Evolutionary conservation across 1,284 basidiomycete species (phyloP).

Genomic region (Cystobasidium sp.): DNA sequence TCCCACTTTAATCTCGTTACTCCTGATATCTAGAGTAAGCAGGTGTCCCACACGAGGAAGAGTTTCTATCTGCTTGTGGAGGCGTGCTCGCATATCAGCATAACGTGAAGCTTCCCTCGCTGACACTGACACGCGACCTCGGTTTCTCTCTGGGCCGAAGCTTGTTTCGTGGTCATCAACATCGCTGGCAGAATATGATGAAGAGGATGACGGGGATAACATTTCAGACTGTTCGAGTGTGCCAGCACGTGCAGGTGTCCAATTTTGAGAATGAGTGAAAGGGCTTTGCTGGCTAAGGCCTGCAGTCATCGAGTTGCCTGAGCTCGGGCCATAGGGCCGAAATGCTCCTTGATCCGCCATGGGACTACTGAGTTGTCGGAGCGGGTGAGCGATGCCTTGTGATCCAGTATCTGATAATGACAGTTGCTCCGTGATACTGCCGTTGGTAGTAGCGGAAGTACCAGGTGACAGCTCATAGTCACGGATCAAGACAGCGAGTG

Average conservation of each 20-base stretch:
- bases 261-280: background rate
- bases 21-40: constrained; percentile 84
- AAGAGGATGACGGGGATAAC: background rate
- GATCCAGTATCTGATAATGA: no score
- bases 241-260: background rate
- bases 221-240: background rate
- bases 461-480: constrained; percentile 80
- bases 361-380: background rate
- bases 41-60: constrained; percentile 82
- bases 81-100: constrained; percentile 28
- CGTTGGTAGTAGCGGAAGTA: background rate
- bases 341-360: background rate
- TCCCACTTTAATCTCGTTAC: constrained; percentile 85
- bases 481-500: constrained; percentile 90
- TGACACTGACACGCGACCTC: constrained; percentile 29
- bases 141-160: constrained; percentile 29
- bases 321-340: background rate
- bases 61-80: constrained; percentile 65
- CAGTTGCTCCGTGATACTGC: background rate
- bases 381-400: no score
- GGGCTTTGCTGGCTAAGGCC: background rate
- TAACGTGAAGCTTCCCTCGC: constrained; percentile 63
- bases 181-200: constrained; percentile 2
- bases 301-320: no score
- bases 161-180: constrained; percentile 17